These are phyloP conservation scores for Aspergillus pseudoglaucus DNA, from an alignment of 2,329 filamentous ascomycete species.

Conservation along the genomic window DNA sequence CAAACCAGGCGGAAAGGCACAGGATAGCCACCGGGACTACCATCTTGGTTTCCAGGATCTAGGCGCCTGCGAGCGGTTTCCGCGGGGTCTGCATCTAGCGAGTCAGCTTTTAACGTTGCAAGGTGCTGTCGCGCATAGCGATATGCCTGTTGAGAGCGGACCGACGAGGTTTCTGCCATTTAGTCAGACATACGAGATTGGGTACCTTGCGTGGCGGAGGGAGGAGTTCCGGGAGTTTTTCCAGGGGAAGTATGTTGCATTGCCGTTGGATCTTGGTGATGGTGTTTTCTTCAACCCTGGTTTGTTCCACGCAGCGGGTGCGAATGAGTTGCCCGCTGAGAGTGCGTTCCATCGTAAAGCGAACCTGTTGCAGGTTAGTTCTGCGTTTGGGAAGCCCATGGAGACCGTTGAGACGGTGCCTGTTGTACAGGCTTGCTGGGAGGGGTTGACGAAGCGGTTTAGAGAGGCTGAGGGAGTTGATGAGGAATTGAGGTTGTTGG, in stretches of 20 bases:
- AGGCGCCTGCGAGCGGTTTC: conserved; percentile 42
- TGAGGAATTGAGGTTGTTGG: conserved; percentile 40
- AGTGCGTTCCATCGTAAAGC: conserved; percentile 47
- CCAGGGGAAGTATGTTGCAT: conserved; percentile 44
- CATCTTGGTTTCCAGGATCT: conserved; percentile 57
- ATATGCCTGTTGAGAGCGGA: conserved; percentile 54
- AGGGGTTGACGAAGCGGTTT: conserved; percentile 50
- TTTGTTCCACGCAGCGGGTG: conserved; percentile 57
- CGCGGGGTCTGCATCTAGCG: conserved; percentile 48
- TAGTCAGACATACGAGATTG: conserved; percentile 51
- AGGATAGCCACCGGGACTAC: conserved; percentile 57
- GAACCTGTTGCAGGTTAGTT: conserved; percentile 58
- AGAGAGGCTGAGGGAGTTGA: conserved; percentile 21
- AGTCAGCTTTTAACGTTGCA: conserved; percentile 56
- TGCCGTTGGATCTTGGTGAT: conserved; percentile 51
- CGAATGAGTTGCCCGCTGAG: conserved; percentile 38
- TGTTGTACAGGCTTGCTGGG: conserved; percentile 48
- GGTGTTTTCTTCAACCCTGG: conserved; percentile 60
- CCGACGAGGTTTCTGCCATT: conserved; percentile 57
- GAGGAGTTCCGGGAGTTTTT: conserved; percentile 52
- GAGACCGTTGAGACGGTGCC: conserved; percentile 51
- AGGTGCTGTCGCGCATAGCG: conserved; percentile 56
- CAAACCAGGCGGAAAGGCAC: conserved; percentile 51
- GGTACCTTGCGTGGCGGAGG: conserved; percentile 53
- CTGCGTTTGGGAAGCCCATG: conserved; percentile 59